A percentile compares a stretch with the other conserved stretches of the same genome.
These are phyloP conservation scores for Clathrospora elynae DNA, from an alignment of 2,329 filamentous ascomycete species.

Conservation along the genomic window DNA sequence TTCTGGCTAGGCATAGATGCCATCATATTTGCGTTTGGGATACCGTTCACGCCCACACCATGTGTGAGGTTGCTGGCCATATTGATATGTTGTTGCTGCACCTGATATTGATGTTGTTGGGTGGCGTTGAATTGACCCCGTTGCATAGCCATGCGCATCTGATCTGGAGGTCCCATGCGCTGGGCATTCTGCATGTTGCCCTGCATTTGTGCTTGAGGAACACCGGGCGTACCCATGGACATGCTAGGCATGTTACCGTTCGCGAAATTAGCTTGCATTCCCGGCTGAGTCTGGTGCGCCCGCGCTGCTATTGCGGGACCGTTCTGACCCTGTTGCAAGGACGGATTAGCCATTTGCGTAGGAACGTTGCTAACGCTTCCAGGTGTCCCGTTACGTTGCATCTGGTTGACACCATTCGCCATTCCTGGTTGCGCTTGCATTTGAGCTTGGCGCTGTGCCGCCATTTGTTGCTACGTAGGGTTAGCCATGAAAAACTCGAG, in stretches of 20 bases:
- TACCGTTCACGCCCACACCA: slow-evolving; percentile 41
- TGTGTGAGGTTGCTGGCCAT: slow-evolving; percentile 43
- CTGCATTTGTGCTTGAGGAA: slow-evolving; percentile 74
- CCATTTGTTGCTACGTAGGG: slow-evolving; percentile 41
- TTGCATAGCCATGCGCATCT: slow-evolving; percentile 49
- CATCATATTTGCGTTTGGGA: slow-evolving; percentile 46
- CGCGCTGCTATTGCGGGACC: slow-evolving; percentile 42
- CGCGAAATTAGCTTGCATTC: slow-evolving; percentile 55
- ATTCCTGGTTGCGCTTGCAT: slow-evolving; percentile 48
- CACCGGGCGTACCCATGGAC: slow-evolving; percentile 61
- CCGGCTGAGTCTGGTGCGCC: slow-evolving; percentile 47
- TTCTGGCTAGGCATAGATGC: slow-evolving; percentile 39
- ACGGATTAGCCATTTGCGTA: slow-evolving; percentile 37
- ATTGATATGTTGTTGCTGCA: slow-evolving; percentile 48
- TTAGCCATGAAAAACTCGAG: slow-evolving; percentile 14
- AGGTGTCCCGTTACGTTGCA: slow-evolving; percentile 51
- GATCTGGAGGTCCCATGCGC: slow-evolving; percentile 58
- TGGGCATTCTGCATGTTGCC: slow-evolving; percentile 61
- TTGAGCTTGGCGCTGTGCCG: slow-evolving; percentile 45
- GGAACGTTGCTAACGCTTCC: slow-evolving; percentile 41
- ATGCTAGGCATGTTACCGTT: slow-evolving; percentile 57
- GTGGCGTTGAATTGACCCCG: slow-evolving; percentile 40
- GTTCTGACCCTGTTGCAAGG: slow-evolving; percentile 39
- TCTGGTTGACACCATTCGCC: slow-evolving; percentile 46
- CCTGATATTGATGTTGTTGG: slow-evolving; percentile 44